These are phyloP conservation scores for Blastocystis sp. DNA, from an alignment of 352 stramenopile species.

Conservation along the genomic window DNA sequence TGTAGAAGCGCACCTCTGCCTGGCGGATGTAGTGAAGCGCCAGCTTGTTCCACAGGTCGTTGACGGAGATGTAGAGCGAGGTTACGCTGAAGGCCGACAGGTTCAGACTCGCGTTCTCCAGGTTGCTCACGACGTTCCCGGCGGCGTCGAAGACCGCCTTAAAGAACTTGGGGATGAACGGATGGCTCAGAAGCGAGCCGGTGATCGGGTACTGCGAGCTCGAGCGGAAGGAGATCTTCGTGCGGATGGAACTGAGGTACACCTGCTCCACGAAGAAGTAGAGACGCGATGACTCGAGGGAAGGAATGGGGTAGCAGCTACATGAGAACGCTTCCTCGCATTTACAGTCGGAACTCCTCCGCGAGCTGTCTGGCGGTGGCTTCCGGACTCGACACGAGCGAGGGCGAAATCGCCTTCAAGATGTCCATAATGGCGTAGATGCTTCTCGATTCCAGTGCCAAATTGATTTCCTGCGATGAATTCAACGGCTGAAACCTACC, in stretches of 20 bases:
- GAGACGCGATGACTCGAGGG: neutral
- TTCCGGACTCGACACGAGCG: neutral
- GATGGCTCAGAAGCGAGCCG: neutral
- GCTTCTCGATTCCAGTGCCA: slow-evolving; percentile 9
- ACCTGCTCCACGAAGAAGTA: slow-evolving; percentile 1
- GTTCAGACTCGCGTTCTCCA: slow-evolving; percentile 72
- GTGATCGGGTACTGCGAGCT: slow-evolving; percentile 34
- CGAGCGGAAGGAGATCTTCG: slow-evolving; percentile 7
- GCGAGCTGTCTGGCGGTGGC: neutral
- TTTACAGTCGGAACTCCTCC: neutral
- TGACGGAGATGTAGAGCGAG: slow-evolving; percentile 72
- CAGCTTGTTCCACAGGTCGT: slow-evolving; percentile 68
- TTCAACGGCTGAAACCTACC: neutral
- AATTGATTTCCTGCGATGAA: slow-evolving; percentile 2
- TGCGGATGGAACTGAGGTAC: neutral
- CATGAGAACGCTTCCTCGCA: neutral
- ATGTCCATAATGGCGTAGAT: slow-evolving; percentile 4
- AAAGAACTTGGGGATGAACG: neutral
- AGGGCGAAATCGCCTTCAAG: neutral
- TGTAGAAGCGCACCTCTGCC: slow-evolving; percentile 73
- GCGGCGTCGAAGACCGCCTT: slow-evolving; percentile 40
- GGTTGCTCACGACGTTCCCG: slow-evolving; percentile 67
- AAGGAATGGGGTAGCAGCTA: neutral
- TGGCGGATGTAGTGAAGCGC: slow-evolving; percentile 76
- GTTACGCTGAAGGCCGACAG: slow-evolving; percentile 75